phyloP scores from a whole-genome alignment of 768 basidiomycete species.

The Suillus weaverae region DNA sequence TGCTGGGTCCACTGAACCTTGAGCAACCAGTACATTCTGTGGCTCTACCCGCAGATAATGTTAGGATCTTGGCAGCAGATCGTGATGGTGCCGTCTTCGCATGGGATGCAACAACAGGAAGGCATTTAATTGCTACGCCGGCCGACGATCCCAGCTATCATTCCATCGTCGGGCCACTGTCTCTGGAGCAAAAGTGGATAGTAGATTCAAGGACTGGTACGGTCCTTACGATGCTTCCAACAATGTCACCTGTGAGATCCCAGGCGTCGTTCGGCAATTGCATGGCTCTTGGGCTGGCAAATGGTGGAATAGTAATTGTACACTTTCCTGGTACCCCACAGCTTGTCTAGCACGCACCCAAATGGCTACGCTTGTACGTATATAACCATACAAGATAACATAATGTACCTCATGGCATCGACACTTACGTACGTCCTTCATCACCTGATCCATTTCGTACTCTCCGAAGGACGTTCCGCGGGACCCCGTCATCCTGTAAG shows the following conservation, averaged over 20 bases:
- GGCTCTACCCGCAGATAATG: slow-evolving; percentile 22
- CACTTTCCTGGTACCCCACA: slow-evolving; percentile 17
- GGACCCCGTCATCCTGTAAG: slow-evolving; percentile 56
- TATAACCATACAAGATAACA: background rate
- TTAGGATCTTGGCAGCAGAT: slow-evolving; percentile 26
- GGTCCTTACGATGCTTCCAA: slow-evolving; percentile 23
- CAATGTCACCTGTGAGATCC: slow-evolving; percentile 28
- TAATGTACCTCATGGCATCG: background rate
- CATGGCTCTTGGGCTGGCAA: slow-evolving; percentile 29
- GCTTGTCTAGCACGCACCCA: background rate
- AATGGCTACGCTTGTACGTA: background rate
- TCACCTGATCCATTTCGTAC: slow-evolving; percentile 23
- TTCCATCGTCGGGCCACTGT: slow-evolving; percentile 11
- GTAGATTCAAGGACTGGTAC: slow-evolving; percentile 20
- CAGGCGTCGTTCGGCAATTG: slow-evolving; percentile 21
- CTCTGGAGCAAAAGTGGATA: slow-evolving; percentile 26
- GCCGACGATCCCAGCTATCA: slow-evolving; percentile 19
- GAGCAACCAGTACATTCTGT: slow-evolving; percentile 21
- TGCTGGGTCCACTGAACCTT: slow-evolving; percentile 22
- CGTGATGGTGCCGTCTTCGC: slow-evolving; percentile 24
- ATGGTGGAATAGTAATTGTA: slow-evolving; percentile 29
- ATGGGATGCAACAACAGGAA: slow-evolving; percentile 26
- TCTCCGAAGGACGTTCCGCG: slow-evolving; percentile 52
- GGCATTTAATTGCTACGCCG: slow-evolving; percentile 18
- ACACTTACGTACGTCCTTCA: background rate